Conservation (phyloP, 1,139 yeast genomes). For the Blastobotrys aristatus region DNA sequence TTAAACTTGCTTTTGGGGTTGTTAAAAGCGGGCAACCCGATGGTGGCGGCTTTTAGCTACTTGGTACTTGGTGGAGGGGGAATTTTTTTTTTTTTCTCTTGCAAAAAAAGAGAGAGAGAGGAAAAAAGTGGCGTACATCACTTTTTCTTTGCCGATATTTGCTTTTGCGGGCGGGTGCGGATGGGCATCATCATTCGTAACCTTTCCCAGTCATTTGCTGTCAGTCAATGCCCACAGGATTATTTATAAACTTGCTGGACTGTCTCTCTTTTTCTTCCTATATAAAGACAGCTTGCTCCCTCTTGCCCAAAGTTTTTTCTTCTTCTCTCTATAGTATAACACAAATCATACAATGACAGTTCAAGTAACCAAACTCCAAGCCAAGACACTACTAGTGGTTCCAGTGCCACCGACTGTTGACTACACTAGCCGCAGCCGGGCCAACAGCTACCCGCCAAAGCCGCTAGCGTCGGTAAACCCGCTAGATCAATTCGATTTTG, state of each 20-base stretch:
- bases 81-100: no score
- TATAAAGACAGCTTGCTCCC: background rate
- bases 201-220: no score
- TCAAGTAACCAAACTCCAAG: constrained; percentile 11
- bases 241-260: background rate
- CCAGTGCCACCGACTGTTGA: constrained; percentile 13
- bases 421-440: constrained; percentile 1
- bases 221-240: no score
- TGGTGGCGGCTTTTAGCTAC: no score
- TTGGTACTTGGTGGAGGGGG: no score
- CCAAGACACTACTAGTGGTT: constrained; percentile 13
- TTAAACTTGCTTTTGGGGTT: no score
- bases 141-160: background rate
- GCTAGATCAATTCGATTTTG: background rate
- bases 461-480: background rate
- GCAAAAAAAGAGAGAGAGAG: no score
- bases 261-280: background rate
- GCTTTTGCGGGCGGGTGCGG: background rate
- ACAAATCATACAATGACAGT: background rate
- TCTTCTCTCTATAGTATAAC: no score
- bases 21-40: no score
- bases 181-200: no score
- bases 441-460: background rate
- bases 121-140: background rate
- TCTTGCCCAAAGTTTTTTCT: no score